Evolutionary conservation across 108 stramenopile genomes (phyloP).

Genomic region (Pseudonitzschia multistriata): DNA sequence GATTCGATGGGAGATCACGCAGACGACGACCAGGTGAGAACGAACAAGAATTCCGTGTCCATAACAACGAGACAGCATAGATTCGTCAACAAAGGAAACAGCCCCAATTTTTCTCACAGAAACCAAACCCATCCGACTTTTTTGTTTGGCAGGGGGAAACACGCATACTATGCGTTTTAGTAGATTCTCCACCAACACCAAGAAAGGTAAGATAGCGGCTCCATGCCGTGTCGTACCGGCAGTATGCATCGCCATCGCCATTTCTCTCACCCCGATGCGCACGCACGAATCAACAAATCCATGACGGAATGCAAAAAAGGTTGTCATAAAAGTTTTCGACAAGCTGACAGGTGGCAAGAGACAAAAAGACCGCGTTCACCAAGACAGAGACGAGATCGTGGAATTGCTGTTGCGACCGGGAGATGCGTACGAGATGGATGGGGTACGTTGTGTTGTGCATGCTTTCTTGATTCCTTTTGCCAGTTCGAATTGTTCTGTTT

Average conservation of each 20-base stretch:
- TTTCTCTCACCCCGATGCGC: not conserved
- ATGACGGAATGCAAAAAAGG: not conserved
- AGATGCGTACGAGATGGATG: constrained; percentile 64
- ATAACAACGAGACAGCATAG: too few species aligned
- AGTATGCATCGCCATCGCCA: not conserved
- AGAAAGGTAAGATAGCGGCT: not conserved
- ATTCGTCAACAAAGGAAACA: too few species aligned
- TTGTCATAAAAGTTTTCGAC: constrained; percentile 4
- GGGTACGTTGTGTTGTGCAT: not conserved
- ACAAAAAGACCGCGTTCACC: not conserved
- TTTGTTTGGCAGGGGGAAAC: constrained; percentile 15
- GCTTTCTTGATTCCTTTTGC: not conserved
- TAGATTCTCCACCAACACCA: constrained; percentile 15
- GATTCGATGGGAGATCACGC: constrained; percentile 63
- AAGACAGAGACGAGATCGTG: constrained; percentile 35
- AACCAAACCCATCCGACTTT: too few species aligned
- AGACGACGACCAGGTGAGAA: constrained; percentile 54
- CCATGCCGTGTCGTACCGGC: too few species aligned
- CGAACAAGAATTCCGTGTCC: too few species aligned
- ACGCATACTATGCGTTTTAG: constrained; percentile 14
- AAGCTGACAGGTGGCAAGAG: constrained; percentile 1
- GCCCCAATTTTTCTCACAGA: not conserved
- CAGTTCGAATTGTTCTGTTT: not conserved
- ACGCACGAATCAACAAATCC: not conserved
- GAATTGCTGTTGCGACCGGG: constrained; percentile 41